phyloP scores from a whole-genome alignment of 2,329 filamentous ascomycete genomes.

The Verticillium albo-atrum region DNA sequence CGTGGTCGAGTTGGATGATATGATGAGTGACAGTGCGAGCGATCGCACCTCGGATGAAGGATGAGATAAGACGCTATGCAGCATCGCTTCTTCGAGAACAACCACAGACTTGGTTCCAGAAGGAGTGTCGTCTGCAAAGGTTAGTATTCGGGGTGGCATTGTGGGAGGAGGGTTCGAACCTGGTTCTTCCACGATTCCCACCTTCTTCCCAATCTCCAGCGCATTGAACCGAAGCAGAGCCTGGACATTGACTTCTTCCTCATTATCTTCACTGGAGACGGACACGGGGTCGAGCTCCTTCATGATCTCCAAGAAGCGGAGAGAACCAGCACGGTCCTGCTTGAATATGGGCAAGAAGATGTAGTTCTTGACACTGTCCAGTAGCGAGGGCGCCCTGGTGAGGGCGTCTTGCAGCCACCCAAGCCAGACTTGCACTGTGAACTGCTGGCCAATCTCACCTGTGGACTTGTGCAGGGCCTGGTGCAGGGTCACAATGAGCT shows the following conservation, averaged over 20 bases:
- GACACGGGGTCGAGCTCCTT: slow-evolving; percentile 45
- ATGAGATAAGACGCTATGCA: slow-evolving; percentile 50
- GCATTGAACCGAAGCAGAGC: slow-evolving; percentile 60
- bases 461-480: slow-evolving; percentile 33
- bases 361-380: slow-evolving; percentile 62
- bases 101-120: slow-evolving; percentile 11
- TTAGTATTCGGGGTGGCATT: not conserved
- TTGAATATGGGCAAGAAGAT: slow-evolving; percentile 60
- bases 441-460: slow-evolving; percentile 13
- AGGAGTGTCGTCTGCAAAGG: not conserved
- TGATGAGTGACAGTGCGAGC: slow-evolving; percentile 75
- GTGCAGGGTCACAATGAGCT: slow-evolving; percentile 56
- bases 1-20: slow-evolving; percentile 70
- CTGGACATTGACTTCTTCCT: slow-evolving; percentile 43
- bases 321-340: slow-evolving; percentile 45
- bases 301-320: slow-evolving; percentile 54
- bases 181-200: slow-evolving; percentile 65
- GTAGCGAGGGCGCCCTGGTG: slow-evolving; percentile 40
- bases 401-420: slow-evolving; percentile 51
- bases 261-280: slow-evolving; percentile 37
- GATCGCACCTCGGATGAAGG: slow-evolving; percentile 64
- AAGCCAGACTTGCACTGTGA: slow-evolving; percentile 46
- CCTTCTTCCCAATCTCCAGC: slow-evolving; percentile 68
- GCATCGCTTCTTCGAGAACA: slow-evolving; percentile 34
- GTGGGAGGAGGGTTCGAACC: slow-evolving; percentile 30